Evolutionary conservation across 345 rosid species (phyloP).

Genomic region (Heritiera littoralis): DNA sequence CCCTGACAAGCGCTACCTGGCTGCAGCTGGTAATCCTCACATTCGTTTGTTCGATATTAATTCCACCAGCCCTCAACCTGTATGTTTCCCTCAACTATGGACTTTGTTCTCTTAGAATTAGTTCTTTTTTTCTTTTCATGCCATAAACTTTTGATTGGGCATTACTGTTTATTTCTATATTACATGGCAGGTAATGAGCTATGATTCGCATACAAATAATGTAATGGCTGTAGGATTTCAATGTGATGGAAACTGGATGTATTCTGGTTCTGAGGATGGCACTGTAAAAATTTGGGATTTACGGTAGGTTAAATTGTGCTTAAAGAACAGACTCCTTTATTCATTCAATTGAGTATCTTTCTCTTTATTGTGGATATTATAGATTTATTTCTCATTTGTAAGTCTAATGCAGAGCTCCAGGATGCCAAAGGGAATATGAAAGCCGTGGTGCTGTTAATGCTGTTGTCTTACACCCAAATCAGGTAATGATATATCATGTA

Average conservation of each 20-base stretch:
- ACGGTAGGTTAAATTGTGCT: conserved; percentile 43
- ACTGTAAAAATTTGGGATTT: conserved; percentile 97
- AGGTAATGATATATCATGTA: conserved; percentile 43
- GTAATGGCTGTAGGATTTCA: conserved; percentile 99
- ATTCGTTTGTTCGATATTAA: conserved; percentile 85
- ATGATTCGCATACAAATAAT: conserved; percentile 89
- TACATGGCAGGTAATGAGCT: conserved; percentile 70
- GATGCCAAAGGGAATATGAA: conserved; percentile 96
- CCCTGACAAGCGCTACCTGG: conserved; percentile 51
- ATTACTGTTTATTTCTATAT: background rate
- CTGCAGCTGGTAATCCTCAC: conserved; percentile 96
- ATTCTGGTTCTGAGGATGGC: conserved; percentile 99
- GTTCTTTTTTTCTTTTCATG: background rate
- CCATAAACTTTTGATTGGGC: conserved; percentile 11
- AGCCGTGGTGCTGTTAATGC: conserved; percentile 95
- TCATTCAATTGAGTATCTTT: background rate
- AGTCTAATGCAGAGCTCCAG: conserved; percentile 75
- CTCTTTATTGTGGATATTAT: conserved; percentile 2
- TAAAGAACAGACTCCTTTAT: background rate
- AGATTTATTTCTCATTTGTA: conserved; percentile 22
- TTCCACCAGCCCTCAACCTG: conserved; percentile 45
- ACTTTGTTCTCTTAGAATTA: background rate
- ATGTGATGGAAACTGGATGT: conserved; percentile 98
- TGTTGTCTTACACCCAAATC: conserved; percentile 94
- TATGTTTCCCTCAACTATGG: background rate